Evolutionary conservation across 78 protist genomes (phyloP), one percentile per base, ranked within the genome.

Genomic region (Cavenderia fasciculata): DNA sequence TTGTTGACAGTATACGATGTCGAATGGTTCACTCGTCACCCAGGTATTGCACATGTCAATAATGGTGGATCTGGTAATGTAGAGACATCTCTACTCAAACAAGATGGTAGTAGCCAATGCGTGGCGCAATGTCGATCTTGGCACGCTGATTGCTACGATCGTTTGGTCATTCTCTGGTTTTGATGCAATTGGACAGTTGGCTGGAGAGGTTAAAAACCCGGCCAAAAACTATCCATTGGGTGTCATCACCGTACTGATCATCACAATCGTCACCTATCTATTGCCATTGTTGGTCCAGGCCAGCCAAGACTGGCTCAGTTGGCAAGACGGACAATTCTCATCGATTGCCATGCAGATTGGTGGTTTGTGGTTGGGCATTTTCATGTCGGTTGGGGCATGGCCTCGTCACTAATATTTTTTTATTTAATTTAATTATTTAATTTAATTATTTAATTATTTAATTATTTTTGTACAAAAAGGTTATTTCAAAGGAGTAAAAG

Each of bases 351-450:
- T 43, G 10, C 7, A 33, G 36, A 78, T 82, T 1, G 90, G 78
- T 47, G 90, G 90, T 1, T 49, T 68, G 33, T 82, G 90, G 90
- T 43, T 82, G 5, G 59, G 59, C 29, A 68, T 82, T 25, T 27
- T 82, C 8, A 51, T 82, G 49, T 43, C 79, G 40, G 33, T 82
- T 27, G 90, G 90, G 90, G 90, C 4, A 82, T 82, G 90, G 90
- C 76, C 21, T 56, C 71, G 0, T n/a, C n/a, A n/a, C n/a, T n/a
- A n/a, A n/a, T n/a, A n/a, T n/a, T n/a, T n/a, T n/a, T n/a, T n/a
- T n/a, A n/a, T n/a, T n/a, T n/a, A n/a, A n/a, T n/a, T n/a, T n/a
- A n/a, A n/a, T n/a, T n/a, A n/a, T n/a, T n/a, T n/a, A n/a, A n/a
- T n/a, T n/a, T n/a, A n/a, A n/a, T n/a, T n/a, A n/a, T n/a, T n/a